Evolutionary conservation across 257 asterid genomes (phyloP).

Genomic region (Penstemon davidsonii): DNA sequence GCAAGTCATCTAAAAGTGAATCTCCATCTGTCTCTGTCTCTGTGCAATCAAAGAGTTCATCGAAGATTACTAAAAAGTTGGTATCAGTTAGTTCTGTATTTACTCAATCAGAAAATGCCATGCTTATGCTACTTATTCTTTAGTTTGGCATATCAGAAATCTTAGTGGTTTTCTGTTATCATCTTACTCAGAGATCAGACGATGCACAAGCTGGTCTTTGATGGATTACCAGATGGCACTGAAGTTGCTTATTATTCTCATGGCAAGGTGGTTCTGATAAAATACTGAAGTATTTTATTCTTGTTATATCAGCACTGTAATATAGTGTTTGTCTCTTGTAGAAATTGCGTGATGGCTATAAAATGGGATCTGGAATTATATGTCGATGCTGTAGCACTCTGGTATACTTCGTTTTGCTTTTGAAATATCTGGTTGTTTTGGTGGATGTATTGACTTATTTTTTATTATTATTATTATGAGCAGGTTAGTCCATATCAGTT

Average conservation of each 20-base stretch:
- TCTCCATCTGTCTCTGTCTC: slow-evolving; percentile 39
- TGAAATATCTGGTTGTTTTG: slow-evolving; percentile 24
- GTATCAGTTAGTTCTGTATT: slow-evolving; percentile 31
- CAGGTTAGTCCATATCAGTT: slow-evolving; percentile 97
- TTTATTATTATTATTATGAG: slow-evolving; percentile 28
- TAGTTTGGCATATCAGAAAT: slow-evolving; percentile 11
- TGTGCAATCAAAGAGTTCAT: slow-evolving; percentile 49
- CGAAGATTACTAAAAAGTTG: slow-evolving; percentile 89
- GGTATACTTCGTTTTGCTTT: slow-evolving; percentile 47
- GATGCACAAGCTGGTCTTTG: slow-evolving; percentile 92
- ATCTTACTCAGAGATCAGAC: slow-evolving; percentile 71
- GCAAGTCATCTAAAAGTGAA: slow-evolving; percentile 46
- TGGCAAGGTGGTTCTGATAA: slow-evolving; percentile 71
- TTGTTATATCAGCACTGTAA: slow-evolving; percentile 28
- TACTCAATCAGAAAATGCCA: not conserved
- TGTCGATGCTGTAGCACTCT: slow-evolving; percentile 84
- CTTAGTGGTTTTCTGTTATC: not conserved
- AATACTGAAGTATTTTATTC: slow-evolving; percentile 7
- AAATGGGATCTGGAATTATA: slow-evolving; percentile 81
- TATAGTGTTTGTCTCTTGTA: slow-evolving; percentile 33
- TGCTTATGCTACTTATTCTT: slow-evolving; percentile 22
- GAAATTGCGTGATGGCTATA: slow-evolving; percentile 91
- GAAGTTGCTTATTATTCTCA: slow-evolving; percentile 90
- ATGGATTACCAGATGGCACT: slow-evolving; percentile 94
- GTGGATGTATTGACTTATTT: slow-evolving; percentile 25